phyloP scores from a whole-genome alignment of 2,329 filamentous ascomycete genomes.

The Talaromyces sp. region DNA sequence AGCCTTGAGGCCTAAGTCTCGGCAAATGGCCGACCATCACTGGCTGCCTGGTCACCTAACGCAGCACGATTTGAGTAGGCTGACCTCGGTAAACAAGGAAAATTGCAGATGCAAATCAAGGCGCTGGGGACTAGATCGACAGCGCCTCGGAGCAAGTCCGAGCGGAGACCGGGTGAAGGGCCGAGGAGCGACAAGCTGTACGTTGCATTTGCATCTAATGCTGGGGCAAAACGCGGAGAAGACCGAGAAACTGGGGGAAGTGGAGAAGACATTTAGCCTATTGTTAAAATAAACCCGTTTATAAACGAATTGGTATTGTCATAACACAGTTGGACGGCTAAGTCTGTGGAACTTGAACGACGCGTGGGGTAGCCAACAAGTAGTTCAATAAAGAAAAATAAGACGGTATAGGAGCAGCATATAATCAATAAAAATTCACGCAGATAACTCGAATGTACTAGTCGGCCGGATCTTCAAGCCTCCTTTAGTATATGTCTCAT shows the following conservation, averaged over 20 bases:
- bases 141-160: slow-evolving; percentile 4
- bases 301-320: no score
- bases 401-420: background rate
- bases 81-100: background rate
- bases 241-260: background rate
- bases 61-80: background rate
- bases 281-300: background rate
- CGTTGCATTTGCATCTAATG: no score
- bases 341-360: background rate
- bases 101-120: background rate
- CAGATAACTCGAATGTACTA: slow-evolving; percentile 1
- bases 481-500: slow-evolving; percentile 43
- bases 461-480: slow-evolving; percentile 20
- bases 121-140: background rate
- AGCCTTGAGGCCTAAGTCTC: background rate
- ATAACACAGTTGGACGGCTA: no score
- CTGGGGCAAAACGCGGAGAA: slow-evolving; percentile 1
- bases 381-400: background rate
- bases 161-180: background rate
- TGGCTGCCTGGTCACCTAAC: background rate
- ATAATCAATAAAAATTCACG: background rate
- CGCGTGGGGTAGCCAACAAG: background rate
- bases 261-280: background rate
- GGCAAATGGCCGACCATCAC: background rate
- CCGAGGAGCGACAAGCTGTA: background rate